Evolutionary conservation across 371 early-diverging fungal species (phyloP), one percentile per base, ranked within the genome.

Genomic region (Mortierella sp.): DNA sequence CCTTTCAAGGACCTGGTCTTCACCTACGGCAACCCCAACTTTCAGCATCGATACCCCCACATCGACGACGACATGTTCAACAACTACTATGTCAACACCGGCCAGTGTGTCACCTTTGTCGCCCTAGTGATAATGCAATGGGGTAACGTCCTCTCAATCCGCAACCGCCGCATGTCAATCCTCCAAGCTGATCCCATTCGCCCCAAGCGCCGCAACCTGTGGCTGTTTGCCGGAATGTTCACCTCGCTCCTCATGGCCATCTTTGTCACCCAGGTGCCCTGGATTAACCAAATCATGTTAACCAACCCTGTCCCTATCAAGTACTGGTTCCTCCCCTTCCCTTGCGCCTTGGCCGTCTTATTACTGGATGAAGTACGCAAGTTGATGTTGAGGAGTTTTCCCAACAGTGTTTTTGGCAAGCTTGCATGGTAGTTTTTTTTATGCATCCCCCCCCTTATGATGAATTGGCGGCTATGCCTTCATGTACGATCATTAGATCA

Each of bases 251-350:
- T 71, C 49, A 83, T 95, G 72, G 91, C 94, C 11, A 63, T 93
- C 24, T 80, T 95, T 32, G 87, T 93, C 68, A 84, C 93, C 12
- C 92, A 94, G 74, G 81, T 92, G 1, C 85, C 89, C 2, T 90
- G 89, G 38, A 89, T 93, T 72, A 91, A 95, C 44, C 54, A 60
- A 11, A 82, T 92, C 16, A 92, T 96, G 44, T 76, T 87, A 14
- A 95, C 95, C 1, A 82, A 89, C 18, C 88, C 89, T 4, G 90
- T 96, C 44, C 95, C 95, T 12, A 83, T 90, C 18, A 80, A 90
- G 86, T 94, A 89, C 81, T 96, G 95, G 94, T 90, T 94, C 71
- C 86, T 95, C 51, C 94, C 96, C 6, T 87, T 93, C 71, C 94
- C 91, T 7, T 93, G 92, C 87, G 91, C 93, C 10, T 49, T 86